phyloP scores from a whole-genome alignment of 768 basidiomycete species.

The Trametes cinnabarina region DNA sequence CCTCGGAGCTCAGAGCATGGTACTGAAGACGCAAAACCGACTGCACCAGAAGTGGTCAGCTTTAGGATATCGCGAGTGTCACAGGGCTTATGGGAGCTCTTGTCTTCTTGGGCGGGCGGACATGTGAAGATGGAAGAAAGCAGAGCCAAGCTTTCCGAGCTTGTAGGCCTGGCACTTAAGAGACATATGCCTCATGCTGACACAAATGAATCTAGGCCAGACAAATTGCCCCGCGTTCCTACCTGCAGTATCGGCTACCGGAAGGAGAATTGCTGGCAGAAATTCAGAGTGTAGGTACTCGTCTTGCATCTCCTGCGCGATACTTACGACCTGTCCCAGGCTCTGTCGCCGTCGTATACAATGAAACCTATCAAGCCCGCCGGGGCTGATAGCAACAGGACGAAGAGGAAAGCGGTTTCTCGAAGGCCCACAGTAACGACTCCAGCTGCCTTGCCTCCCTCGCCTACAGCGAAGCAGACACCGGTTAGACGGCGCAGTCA shows the following conservation, averaged over 20 bases:
- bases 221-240: constrained; percentile 47
- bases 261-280: constrained; percentile 56
- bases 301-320: neutral
- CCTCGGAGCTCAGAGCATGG: neutral
- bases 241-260: constrained; percentile 55
- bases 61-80: constrained; percentile 51
- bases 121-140: constrained; percentile 52
- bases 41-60: constrained; percentile 38
- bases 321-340: constrained; percentile 26
- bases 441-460: neutral
- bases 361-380: constrained; percentile 62
- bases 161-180: constrained; percentile 37
- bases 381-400: constrained; percentile 33
- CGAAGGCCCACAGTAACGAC: constrained; percentile 27
- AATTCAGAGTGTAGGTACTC: constrained; percentile 51
- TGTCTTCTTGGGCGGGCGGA: constrained; percentile 61
- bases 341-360: constrained; percentile 44
- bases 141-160: constrained; percentile 40
- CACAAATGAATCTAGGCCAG: constrained; percentile 20
- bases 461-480: constrained; percentile 10
- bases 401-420: constrained; percentile 36
- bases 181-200: neutral
- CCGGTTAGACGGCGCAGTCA: constrained; percentile 43
- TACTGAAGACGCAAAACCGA: neutral
- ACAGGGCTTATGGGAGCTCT: constrained; percentile 52